Evolutionary conservation across 306 rosid genomes (phyloP).

Genomic region (Acacia crassicarpa): DNA sequence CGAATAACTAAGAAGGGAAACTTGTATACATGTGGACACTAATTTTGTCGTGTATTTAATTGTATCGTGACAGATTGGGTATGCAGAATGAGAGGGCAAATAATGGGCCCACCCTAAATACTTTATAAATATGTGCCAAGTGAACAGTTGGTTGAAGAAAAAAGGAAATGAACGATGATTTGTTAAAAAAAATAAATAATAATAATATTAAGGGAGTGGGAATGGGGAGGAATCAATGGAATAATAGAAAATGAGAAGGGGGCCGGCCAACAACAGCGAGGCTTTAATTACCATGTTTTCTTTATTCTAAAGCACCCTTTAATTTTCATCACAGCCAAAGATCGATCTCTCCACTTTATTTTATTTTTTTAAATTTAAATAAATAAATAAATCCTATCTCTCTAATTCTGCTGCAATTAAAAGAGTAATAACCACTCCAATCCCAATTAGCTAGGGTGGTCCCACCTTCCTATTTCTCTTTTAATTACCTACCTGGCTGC

Average conservation of each 20-base stretch:
- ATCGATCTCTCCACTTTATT: neutral
- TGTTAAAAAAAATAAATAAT: too few species aligned
- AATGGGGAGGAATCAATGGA: neutral
- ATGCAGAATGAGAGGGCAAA: neutral
- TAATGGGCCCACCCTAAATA: neutral
- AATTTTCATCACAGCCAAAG: neutral
- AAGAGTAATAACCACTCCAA: slow-evolving; percentile 1
- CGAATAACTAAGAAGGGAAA: neutral
- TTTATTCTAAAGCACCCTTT: neutral
- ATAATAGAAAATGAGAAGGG: neutral
- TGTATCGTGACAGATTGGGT: neutral
- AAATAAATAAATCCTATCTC: neutral
- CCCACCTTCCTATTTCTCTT: neutral
- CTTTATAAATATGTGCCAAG: neutral
- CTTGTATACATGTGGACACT: neutral
- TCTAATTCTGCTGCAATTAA: neutral
- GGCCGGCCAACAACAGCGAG: neutral
- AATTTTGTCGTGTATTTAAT: too few species aligned
- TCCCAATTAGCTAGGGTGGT: neutral
- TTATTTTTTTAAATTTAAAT: neutral
- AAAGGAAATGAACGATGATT: neutral
- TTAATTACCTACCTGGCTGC: neutral
- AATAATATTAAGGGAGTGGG: neutral
- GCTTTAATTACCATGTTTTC: neutral
- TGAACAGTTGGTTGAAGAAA: neutral